Evolutionary conservation across 2,329 filamentous ascomycete species (phyloP).

Genomic region (Nemania diffusa): DNA sequence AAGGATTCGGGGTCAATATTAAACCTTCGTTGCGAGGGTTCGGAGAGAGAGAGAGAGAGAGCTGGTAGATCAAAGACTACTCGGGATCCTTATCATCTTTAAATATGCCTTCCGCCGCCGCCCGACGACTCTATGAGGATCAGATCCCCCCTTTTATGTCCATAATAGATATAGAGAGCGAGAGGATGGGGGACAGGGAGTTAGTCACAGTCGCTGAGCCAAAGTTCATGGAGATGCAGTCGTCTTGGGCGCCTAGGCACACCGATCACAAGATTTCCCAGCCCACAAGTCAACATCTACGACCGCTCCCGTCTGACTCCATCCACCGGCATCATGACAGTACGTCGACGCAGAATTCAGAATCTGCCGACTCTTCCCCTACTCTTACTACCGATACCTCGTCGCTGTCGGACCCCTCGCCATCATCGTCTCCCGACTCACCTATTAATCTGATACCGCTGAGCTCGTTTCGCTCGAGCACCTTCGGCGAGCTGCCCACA

Average conservation of each 20-base stretch:
- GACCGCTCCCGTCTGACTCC: slow-evolving; percentile 57
- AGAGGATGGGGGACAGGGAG: slow-evolving; percentile 63
- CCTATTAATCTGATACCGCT: slow-evolving; percentile 79
- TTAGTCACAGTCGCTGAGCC: slow-evolving; percentile 65
- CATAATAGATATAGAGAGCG: slow-evolving; percentile 74
- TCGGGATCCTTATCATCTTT: slow-evolving; percentile 19
- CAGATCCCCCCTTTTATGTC: slow-evolving; percentile 82
- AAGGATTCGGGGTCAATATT: slow-evolving; percentile 14
- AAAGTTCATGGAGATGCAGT: slow-evolving; percentile 62
- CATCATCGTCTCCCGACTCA: slow-evolving; percentile 92
- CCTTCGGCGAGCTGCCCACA: slow-evolving; percentile 60
- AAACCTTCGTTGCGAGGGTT: slow-evolving; percentile 6
- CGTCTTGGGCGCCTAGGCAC: slow-evolving; percentile 51
- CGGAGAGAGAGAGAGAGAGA: slow-evolving; percentile 7
- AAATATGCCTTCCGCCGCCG: slow-evolving; percentile 71
- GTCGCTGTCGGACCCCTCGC: slow-evolving; percentile 87
- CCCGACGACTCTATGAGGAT: slow-evolving; percentile 71
- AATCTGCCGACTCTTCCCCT: slow-evolving; percentile 92
- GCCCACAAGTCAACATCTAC: slow-evolving; percentile 54
- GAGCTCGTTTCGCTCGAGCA: slow-evolving; percentile 72
- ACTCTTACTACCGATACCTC: slow-evolving; percentile 93
- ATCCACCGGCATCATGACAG: slow-evolving; percentile 79
- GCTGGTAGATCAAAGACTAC: slow-evolving; percentile 5
- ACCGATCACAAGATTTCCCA: slow-evolving; percentile 39
- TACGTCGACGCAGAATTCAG: slow-evolving; percentile 80